Base-by-base conservation (phyloP, 495 filamentous ascomycete species). In the Astrothelium macrocarpum region DNA sequence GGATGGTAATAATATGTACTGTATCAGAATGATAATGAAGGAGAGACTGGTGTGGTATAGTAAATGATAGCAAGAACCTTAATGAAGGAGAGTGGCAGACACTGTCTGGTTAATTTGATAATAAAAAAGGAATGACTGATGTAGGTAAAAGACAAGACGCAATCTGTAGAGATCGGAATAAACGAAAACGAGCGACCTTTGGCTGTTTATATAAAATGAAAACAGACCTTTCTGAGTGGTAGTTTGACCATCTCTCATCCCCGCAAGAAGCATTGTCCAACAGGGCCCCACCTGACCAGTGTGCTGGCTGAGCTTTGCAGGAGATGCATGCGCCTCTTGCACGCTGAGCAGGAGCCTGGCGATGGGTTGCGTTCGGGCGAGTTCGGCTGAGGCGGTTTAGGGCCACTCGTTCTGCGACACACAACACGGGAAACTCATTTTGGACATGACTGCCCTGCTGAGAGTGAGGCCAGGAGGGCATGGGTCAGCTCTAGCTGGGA, bases 371-470 rank as follows among this genome's bases (percentile, higher is more conserved):
- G 29, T 5, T 29, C 20, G 4, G 49, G 49, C 20, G 25, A 26
- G 49, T 4, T 28, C 20, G 49, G 49, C 49, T 26, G 12, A 56
- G 49, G 16, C 26, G 20, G 10, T 56, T 56, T n/a, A n/a, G 29
- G 49, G 49, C 49, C 49, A 26, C 23, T 56, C 20, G 49, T 56
- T 25, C 2, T 56, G 49, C 26, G 49, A 56, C 49, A 56, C 49
- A 29, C 49, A 16, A 20, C 49, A 56, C 49, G 49, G 49, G 49
- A 29, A 56, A 56, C 23, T 29, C 49, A 56, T 56, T 25, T 56
- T 26, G 49, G 49, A 29, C 14, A 5, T n/a, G 11, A 28, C 49
- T 56, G 49, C 20, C 49, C 49, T 56, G 23, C 49, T 56, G 49
- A 29, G 25, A 56, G n/a, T 26, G 49, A 5, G 14, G 49, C 20